Base-by-base conservation (phyloP, 768 basidiomycete genomes). In the Brasilioporus rufonigricans region DNA sequence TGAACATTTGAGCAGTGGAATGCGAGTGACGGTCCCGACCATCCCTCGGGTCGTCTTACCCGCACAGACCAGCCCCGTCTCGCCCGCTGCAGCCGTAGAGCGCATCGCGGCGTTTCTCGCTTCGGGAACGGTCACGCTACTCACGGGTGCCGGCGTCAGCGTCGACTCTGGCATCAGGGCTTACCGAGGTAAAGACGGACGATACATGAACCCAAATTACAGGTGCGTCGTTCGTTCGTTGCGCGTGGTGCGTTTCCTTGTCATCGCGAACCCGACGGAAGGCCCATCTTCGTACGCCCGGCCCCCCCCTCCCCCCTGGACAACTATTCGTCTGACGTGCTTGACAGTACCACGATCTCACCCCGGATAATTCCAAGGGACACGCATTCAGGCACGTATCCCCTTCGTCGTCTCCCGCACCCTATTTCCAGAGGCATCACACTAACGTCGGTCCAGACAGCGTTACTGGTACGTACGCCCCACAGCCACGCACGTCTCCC, bases 161-260 rank as follows among this genome's bases (percentile, higher is more conserved):
- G 94, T 98, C 27, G 96, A 98, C 70, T 92, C 89, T 26, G 96
- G 96, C 43, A 96, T 98, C 56, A 78, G 92, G 60, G 93, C 94
- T n/a, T 97, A 98, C 71, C 77, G 94, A 53, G 94, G 94, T 1
- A 68, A 66, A 57, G 90, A 95, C 65, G 94, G 94, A 16, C 76
- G 86, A 59, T 93, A 93, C 71, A 83, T 90, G 83, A 91, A 93
- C 64, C 90, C 89, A n/a, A 87, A 92, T 69, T 92, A 90, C 76
- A 87, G 85, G 89, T 91, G 63, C 61, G 81, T 61, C 51, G 0
- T 23, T 21, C 31, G 2, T 18, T 24, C 7, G 43, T 21, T 2
- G 8, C 23, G 2, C 13, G 27, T 21, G 16, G 12, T 10, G 14
- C 16, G 21, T 33, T 9, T 43, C 19, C 40, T 53, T 49, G 40